These are phyloP conservation scores for Myriosclerotinia duriaeana DNA, from an alignment of 2,329 filamentous ascomycete species.

Conservation along the genomic window DNA sequence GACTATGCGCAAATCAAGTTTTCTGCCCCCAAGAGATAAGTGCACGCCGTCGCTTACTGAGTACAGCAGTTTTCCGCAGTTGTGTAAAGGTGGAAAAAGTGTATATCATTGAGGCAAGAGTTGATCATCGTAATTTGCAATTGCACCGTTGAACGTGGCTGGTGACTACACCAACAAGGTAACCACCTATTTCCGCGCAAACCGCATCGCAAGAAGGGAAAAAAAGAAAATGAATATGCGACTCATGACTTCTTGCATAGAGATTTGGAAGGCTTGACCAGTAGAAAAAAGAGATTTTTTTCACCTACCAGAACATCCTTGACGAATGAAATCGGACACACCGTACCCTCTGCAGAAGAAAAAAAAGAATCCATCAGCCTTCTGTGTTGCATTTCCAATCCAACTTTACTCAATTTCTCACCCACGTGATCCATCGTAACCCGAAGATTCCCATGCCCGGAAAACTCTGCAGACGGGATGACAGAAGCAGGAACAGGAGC, in stretches of 20 bases:
- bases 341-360: slow-evolving; percentile 66
- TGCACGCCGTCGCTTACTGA: slow-evolving; percentile 1
- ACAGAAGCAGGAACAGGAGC: slow-evolving; percentile 5
- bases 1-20: slow-evolving; percentile 19
- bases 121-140: slow-evolving; percentile 12
- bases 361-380: slow-evolving; percentile 18
- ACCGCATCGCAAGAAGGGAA: slow-evolving; percentile 7
- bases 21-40: slow-evolving; percentile 17
- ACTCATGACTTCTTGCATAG: slow-evolving; percentile 22
- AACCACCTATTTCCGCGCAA: slow-evolving; percentile 9
- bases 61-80: slow-evolving; percentile 3
- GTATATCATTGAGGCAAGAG: slow-evolving; percentile 2
- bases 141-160: slow-evolving; percentile 16
- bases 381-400: slow-evolving; percentile 1
- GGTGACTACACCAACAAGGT: slow-evolving; percentile 19
- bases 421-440: slow-evolving; percentile 3
- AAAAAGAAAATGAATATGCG: background rate
- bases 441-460: slow-evolving; percentile 3
- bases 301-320: slow-evolving; percentile 70
- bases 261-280: slow-evolving; percentile 11
- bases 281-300: slow-evolving; percentile 3
- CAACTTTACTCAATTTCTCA: background rate
- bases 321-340: slow-evolving; percentile 82
- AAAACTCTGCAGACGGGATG: slow-evolving; percentile 5
- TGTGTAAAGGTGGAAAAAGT: slow-evolving; percentile 12